phyloP scores from a whole-genome alignment of 2,329 filamentous ascomycete species.

The Diaporthe eres region DNA sequence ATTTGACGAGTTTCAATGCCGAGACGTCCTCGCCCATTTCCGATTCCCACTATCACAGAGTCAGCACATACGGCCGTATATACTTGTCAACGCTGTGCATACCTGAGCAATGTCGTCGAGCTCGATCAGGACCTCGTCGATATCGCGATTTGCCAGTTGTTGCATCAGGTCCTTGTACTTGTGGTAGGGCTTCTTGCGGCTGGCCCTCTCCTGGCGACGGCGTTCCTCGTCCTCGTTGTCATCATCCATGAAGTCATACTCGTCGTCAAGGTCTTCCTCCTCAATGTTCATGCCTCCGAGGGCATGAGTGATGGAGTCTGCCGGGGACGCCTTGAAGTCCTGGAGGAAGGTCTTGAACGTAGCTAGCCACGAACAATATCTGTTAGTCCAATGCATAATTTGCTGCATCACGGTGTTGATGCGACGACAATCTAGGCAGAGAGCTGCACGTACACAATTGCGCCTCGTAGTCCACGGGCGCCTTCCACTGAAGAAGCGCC shows the following conservation, averaged over 20 bases:
- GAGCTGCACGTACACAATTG: constrained; percentile 77
- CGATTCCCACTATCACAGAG: constrained; percentile 76
- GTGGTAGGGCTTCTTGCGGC: constrained; percentile 72
- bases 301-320: constrained; percentile 81
- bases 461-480: constrained; percentile 87
- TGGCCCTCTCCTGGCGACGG: constrained; percentile 64
- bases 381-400: constrained; percentile 16
- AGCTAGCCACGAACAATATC: constrained; percentile 57
- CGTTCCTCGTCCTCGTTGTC: constrained; percentile 72
- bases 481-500: constrained; percentile 86
- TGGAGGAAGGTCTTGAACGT: constrained; percentile 90
- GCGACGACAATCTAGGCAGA: constrained; percentile 21
- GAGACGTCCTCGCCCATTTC: constrained; percentile 71
- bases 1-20: constrained; percentile 79
- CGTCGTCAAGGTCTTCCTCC: constrained; percentile 88
- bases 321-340: constrained; percentile 86
- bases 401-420: too few species aligned
- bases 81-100: constrained; percentile 49
- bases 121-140: constrained; percentile 86
- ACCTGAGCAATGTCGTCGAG: constrained; percentile 87
- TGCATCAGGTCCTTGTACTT: constrained; percentile 94
- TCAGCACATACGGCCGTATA: constrained; percentile 24
- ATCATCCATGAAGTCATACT: constrained; percentile 94
- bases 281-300: constrained; percentile 88
- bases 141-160: constrained; percentile 84